A percentile compares a stretch with the other conserved stretches of the same genome.
Conservation (phyloP, 352 stramenopile genomes). For the Elongisporangium senticosum region DNA sequence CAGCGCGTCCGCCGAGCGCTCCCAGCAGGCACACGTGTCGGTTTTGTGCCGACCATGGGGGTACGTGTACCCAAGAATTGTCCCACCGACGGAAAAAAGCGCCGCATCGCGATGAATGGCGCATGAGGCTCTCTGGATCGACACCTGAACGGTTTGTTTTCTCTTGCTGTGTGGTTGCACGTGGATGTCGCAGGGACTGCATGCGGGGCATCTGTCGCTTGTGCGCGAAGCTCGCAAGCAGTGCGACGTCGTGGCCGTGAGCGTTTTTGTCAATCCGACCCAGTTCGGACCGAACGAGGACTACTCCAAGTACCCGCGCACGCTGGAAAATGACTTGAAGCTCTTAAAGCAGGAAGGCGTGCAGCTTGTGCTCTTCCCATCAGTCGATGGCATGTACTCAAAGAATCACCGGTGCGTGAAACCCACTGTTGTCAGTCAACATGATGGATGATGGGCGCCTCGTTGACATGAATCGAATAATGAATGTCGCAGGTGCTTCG, state of each 20-base stretch:
- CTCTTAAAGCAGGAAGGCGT: constrained; percentile 85
- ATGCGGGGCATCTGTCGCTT: constrained; percentile 93
- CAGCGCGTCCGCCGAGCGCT: constrained; percentile 42
- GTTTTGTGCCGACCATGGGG: constrained; percentile 99
- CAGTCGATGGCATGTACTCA: constrained; percentile 85
- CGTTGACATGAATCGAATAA: background rate
- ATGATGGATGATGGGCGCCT: background rate
- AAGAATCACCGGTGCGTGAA: constrained; percentile 37
- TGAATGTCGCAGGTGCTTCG: constrained; percentile 70
- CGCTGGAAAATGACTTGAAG: constrained; percentile 91
- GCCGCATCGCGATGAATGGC: no score
- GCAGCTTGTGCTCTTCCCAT: constrained; percentile 88
- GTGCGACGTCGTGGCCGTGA: constrained; percentile 94
- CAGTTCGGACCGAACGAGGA: constrained; percentile 98
- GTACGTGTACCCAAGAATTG: constrained; percentile 29
- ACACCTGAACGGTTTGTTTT: background rate
- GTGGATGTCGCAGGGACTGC: constrained; percentile 71
- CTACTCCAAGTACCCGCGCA: constrained; percentile 97
- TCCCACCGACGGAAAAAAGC: no score
- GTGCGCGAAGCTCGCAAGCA: constrained; percentile 80
- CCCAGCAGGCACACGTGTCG: constrained; percentile 64
- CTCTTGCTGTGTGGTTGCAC: background rate
- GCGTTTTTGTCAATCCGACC: constrained; percentile 99
- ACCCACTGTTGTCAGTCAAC: background rate
- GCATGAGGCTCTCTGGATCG: no score